These are phyloP conservation scores for Cordyceps cicadae DNA, from an alignment of 2,329 filamentous ascomycete genomes.

Conservation along the genomic window DNA sequence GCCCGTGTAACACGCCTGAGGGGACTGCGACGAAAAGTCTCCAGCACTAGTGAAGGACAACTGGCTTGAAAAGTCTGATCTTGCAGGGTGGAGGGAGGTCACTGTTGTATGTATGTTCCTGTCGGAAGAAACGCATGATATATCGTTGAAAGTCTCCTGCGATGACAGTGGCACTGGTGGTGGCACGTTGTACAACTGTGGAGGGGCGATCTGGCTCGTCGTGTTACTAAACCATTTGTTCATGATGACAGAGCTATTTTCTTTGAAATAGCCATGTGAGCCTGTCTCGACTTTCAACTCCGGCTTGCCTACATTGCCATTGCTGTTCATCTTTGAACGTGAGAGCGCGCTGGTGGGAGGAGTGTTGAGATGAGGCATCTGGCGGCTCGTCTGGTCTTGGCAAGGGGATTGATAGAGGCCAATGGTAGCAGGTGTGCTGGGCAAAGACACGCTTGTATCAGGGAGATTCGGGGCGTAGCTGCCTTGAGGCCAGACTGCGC, in stretches of 20 bases:
- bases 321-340: neutral
- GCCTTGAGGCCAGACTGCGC: neutral
- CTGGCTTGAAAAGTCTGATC: slow-evolving; percentile 4
- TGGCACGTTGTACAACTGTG: slow-evolving; percentile 10
- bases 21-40: slow-evolving; percentile 1
- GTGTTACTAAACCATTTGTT: slow-evolving; percentile 7
- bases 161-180: slow-evolving; percentile 2
- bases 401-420: neutral
- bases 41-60: neutral
- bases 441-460: neutral
- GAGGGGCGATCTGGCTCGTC: neutral
- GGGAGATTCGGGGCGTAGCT: neutral
- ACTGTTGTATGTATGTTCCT: neutral
- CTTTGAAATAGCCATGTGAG: slow-evolving; percentile 8
- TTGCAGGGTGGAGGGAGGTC: neutral
- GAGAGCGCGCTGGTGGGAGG: slow-evolving; percentile 1
- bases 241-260: slow-evolving; percentile 1
- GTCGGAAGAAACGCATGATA: neutral
- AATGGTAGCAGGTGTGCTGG: neutral
- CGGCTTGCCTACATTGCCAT: neutral
- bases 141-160: slow-evolving; percentile 8
- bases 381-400: neutral
- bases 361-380: slow-evolving; percentile 8
- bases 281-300: neutral
- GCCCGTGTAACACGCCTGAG: neutral